Percentiles rank a stretch among this genome's conserved stretches.
phyloP scores from a whole-genome alignment of 768 basidiomycete genomes.

The Boletus huronensis region DNA sequence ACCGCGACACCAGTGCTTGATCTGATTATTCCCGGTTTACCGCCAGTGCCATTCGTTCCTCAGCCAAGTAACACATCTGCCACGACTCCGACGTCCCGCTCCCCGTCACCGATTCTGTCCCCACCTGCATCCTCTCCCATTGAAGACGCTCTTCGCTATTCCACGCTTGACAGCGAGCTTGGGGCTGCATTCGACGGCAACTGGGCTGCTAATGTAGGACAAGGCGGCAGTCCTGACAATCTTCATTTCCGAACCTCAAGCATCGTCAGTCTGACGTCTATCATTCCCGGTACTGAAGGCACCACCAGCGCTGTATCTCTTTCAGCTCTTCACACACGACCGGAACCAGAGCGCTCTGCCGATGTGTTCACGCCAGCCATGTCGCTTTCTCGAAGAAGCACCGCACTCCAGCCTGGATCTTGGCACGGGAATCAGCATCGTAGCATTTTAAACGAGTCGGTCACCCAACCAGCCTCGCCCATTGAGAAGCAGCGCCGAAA shows the following conservation, averaged over 20 bases:
- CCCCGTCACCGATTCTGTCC: slow-evolving; percentile 19
- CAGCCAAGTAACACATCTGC: slow-evolving; percentile 28
- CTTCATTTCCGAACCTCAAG: slow-evolving; percentile 53
- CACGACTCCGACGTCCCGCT: slow-evolving; percentile 11
- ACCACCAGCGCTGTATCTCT: background rate
- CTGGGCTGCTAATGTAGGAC: slow-evolving; percentile 13
- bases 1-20: slow-evolving; percentile 22
- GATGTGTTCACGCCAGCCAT: slow-evolving; percentile 2
- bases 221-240: slow-evolving; percentile 29
- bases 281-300: slow-evolving; percentile 26
- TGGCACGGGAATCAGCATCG: slow-evolving; percentile 11
- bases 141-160: slow-evolving; percentile 16
- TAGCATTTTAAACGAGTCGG: slow-evolving; percentile 26
- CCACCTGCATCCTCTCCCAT: slow-evolving; percentile 2
- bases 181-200: slow-evolving; percentile 43
- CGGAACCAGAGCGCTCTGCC: background rate
- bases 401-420: slow-evolving; percentile 3
- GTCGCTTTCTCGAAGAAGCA: slow-evolving; percentile 7
- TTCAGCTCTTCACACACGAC: background rate
- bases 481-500: slow-evolving; percentile 34
- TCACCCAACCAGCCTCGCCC: slow-evolving; percentile 13
- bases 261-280: slow-evolving; percentile 48
- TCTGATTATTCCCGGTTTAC: slow-evolving; percentile 35
- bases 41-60: slow-evolving; percentile 33
- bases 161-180: slow-evolving; percentile 56